Conservation (phyloP, 116 monocot species). For the Phalaenopsis hybrid region DNA sequence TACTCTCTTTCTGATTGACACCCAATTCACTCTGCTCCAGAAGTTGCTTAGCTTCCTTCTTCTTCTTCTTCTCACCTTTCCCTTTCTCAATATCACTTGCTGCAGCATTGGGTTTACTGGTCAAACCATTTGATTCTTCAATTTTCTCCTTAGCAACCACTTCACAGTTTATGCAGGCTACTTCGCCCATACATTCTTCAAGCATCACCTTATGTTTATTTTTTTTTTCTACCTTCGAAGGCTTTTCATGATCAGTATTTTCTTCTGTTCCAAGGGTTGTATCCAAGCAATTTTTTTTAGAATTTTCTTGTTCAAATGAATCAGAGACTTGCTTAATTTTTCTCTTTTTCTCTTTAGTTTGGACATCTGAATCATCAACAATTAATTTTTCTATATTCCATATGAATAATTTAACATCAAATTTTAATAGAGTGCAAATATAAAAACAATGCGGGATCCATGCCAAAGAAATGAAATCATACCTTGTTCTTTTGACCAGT, state of each 20-base stretch:
- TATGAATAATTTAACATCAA: background rate
- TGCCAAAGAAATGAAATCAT: background rate
- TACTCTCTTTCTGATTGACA: background rate
- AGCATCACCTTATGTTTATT: constrained; percentile 26
- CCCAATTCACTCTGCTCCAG: background rate
- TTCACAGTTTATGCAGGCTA: background rate
- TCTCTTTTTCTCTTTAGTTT: constrained; percentile 36
- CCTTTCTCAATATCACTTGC: constrained; percentile 7
- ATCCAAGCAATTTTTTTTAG: constrained; percentile 5
- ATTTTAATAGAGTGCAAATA: background rate
- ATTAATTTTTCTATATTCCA: background rate
- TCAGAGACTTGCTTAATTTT: constrained; percentile 23
- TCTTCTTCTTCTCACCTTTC: constrained; percentile 40
- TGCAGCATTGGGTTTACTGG: background rate
- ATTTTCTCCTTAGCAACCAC: background rate
- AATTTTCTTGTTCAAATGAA: constrained; percentile 13
- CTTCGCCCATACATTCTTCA: constrained; percentile 5
- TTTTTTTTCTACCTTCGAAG: constrained; percentile 2
- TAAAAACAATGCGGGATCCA: background rate
- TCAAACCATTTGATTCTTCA: constrained; percentile 4
- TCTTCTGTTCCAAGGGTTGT: background rate
- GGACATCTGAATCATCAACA: constrained; percentile 10
- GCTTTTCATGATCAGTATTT: constrained; percentile 8
- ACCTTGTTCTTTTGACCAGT: background rate
- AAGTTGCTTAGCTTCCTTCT: constrained; percentile 9